Percentiles rank a stretch among this genome's conserved stretches.
These are phyloP conservation scores for Malassezia obtusa DNA, from an alignment of 1,284 basidiomycete genomes.

Conservation along the genomic window DNA sequence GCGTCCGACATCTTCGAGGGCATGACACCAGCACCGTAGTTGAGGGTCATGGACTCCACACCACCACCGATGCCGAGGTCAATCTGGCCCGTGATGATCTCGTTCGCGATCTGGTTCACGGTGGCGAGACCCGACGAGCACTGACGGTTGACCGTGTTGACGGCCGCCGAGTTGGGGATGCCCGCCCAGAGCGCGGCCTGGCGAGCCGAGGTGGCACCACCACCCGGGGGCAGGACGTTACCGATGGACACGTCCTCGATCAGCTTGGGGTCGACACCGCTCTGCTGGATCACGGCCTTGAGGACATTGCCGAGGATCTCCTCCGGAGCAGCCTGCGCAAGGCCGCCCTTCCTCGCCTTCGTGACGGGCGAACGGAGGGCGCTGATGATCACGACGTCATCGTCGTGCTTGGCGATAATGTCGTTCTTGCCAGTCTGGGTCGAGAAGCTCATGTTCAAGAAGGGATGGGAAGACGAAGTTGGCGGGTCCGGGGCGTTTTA, in stretches of 20 bases:
- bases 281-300: constrained; percentile 46
- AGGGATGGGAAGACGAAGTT: neutral
- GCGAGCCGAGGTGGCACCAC: constrained; percentile 78
- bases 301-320: constrained; percentile 67
- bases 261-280: constrained; percentile 64
- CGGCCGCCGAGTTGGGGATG: constrained; percentile 57
- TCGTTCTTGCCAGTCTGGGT: constrained; percentile 12
- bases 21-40: constrained; percentile 58
- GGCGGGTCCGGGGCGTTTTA: neutral
- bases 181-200: constrained; percentile 90
- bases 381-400: constrained; percentile 69
- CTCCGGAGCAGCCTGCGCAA: constrained; percentile 74
- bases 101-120: constrained; percentile 79
- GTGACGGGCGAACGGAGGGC: constrained; percentile 83
- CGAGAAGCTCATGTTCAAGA: constrained; percentile 15
- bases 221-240: constrained; percentile 83
- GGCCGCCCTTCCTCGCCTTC: constrained; percentile 82
- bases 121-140: constrained; percentile 87
- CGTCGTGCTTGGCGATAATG: constrained; percentile 34
- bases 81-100: constrained; percentile 56
- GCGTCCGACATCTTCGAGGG: constrained; percentile 69
- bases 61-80: constrained; percentile 91
- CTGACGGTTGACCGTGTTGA: constrained; percentile 78
- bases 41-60: constrained; percentile 81
- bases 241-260: constrained; percentile 70